Evolutionary conservation across 2,329 filamentous ascomycete genomes (phyloP), one percentile per base, ranked within the genome.

Genomic region (Incumbomyces delicatus): DNA sequence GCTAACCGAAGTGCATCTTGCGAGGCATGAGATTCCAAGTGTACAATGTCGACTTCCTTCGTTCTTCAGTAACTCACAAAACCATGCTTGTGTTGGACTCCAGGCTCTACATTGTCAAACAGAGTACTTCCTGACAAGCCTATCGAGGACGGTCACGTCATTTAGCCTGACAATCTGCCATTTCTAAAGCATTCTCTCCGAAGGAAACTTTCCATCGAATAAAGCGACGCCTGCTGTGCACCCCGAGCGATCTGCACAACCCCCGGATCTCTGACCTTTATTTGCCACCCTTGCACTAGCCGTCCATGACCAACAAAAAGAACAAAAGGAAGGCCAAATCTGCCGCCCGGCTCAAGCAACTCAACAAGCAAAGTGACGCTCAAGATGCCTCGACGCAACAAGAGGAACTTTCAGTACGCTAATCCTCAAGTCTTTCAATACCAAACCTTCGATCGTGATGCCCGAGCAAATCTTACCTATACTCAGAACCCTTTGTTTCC

Each of bases 401-500:
- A 29, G 16, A 31, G 32, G 22, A 50, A 43, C 46, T 62, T 58
- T 58, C 58, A 66, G 67, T 71, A 70, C 64, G 68, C 66, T 61
- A 50, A 65, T 47, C 52, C 68, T 60, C 61, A 66, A 59, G 52
- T 53, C 47, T 70, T 62, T 60, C 52, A 64, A 54, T 71, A 70
- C 60, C 65, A 68, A 56, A 61, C 58, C 46, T 61, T 65, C 59
- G 66, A 70, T 58, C 61, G 51, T 58, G 53, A 60, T 51, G 65
- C 65, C 53, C 52, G 61, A 45, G 51, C 59, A 55, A 45, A 22
- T 12, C 13, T 67, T 60, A 52, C 61, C 60, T 56, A 61, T 55
- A 53, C 61, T 66, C 57, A 60, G 63, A 57, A 60, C 67, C 53
- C 53, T 50, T 52, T 55, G 13, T 48, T 53, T 43, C 49, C 53